Evolutionary conservation across 441 rosid species (phyloP).

Genomic region (Erysimum pusillum): DNA sequence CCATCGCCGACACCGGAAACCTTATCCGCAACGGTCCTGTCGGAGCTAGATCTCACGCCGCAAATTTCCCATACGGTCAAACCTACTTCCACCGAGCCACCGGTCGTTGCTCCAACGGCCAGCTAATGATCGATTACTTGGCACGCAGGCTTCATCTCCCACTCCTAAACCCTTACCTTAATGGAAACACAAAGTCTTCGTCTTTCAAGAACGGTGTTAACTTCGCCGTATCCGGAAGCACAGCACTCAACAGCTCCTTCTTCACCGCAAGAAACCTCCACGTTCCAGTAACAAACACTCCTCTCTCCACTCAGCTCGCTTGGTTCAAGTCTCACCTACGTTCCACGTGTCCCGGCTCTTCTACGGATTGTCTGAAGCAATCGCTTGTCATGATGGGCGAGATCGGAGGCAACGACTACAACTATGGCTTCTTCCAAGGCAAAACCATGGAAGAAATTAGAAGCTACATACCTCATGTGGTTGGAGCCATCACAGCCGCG

Average conservation of each 20-base stretch:
- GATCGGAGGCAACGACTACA: conserved; percentile 64
- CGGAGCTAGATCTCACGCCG: conserved; percentile 31
- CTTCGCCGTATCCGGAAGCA: conserved; percentile 50
- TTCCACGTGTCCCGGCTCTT: conserved; percentile 35
- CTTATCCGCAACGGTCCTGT: conserved; percentile 28
- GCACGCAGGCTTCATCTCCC: conserved; percentile 42
- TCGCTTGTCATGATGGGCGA: conserved; percentile 60
- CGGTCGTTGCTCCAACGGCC: conserved; percentile 49
- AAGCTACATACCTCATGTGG: conserved; percentile 51
- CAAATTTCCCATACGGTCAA: conserved; percentile 44
- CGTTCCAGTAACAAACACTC: conserved; percentile 43
- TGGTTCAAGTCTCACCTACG: conserved; percentile 48
- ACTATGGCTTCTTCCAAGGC: conserved; percentile 48
- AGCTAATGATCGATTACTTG: conserved; percentile 46
- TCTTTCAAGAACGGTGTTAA: conserved; percentile 47
- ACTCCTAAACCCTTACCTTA: conserved; percentile 40
- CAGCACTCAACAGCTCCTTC: conserved; percentile 37
- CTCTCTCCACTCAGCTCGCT: conserved; percentile 45
- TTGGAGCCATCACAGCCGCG: conserved; percentile 49
- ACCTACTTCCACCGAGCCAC: conserved; percentile 43
- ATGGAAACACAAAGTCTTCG: not conserved
- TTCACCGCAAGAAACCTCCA: conserved; percentile 35
- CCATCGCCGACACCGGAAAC: conserved; percentile 51
- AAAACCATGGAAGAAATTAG: conserved; percentile 43
- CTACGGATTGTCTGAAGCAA: conserved; percentile 39